Conservation (phyloP, 2,329 filamentous ascomycete species). For the Cercospora sojina region DNA sequence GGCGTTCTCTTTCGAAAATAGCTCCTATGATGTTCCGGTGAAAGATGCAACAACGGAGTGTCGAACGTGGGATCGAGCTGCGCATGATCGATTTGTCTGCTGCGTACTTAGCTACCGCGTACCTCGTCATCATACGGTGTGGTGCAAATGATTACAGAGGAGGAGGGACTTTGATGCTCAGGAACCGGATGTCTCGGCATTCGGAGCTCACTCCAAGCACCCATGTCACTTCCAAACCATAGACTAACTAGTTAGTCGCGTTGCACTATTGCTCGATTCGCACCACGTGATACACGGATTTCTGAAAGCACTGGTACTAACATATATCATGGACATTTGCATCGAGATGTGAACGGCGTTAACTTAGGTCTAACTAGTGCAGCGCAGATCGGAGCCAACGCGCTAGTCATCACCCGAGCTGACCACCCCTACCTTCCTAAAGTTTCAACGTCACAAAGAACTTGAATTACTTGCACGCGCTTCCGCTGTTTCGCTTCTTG, state of each 20-base stretch:
- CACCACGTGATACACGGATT: background rate
- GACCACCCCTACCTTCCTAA: constrained; percentile 4
- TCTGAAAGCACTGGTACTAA: background rate
- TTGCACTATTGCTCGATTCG: background rate
- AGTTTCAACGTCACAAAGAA: background rate
- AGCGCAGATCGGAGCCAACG: background rate
- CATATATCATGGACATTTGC: background rate
- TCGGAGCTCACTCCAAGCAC: background rate
- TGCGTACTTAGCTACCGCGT: background rate
- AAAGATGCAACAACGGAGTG: background rate
- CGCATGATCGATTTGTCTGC: background rate
- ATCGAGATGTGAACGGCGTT: background rate
- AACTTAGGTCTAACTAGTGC: too few species aligned
- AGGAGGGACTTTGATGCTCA: background rate
- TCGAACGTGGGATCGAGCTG: background rate
- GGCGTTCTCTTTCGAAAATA: background rate
- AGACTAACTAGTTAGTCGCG: too few species aligned
- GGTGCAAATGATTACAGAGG: background rate
- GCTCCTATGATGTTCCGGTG: background rate
- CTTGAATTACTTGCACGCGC: background rate
- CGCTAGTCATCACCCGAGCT: background rate
- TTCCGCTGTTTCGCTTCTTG: background rate
- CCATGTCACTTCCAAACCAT: background rate
- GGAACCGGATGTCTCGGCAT: background rate
- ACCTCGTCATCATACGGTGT: background rate